Percentiles rank a stretch among this genome's conserved stretches.
These are phyloP conservation scores for Pachysandra terminalis DNA, from an alignment of 164 flowering plant genomes.

Conservation along the genomic window DNA sequence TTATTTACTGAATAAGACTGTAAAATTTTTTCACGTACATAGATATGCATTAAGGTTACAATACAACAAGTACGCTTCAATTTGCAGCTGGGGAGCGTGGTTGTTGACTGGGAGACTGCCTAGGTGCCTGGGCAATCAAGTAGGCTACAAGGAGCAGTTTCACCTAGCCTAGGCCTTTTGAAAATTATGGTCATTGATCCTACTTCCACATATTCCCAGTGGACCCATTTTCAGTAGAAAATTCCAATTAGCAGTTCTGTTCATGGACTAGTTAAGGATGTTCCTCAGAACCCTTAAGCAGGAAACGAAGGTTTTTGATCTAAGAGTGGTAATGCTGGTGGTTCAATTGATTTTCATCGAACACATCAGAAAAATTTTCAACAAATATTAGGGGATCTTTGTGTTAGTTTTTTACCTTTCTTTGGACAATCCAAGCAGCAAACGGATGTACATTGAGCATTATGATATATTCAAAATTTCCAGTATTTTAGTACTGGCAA, in stretches of 20 bases:
- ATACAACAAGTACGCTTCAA: too few relatives aligned
- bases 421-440: conserved; percentile 75
- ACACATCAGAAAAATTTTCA: conserved; percentile 90
- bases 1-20: too few relatives aligned
- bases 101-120: too few relatives aligned
- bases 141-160: too few relatives aligned
- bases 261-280: conserved; percentile 98
- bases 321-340: conserved; percentile 93
- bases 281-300: conserved; percentile 86
- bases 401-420: conserved; percentile 69
- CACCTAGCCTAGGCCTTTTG: too few relatives aligned
- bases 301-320: conserved; percentile 93
- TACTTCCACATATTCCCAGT: conserved; percentile 77
- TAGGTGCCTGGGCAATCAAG: too few relatives aligned
- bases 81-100: too few relatives aligned
- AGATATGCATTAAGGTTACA: too few relatives aligned
- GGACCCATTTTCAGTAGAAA: conserved; percentile 88
- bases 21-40: too few relatives aligned
- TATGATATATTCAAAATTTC: too few relatives aligned
- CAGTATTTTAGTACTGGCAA: too few relatives aligned
- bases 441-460: too few relatives aligned
- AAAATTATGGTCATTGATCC: conserved; percentile 54
- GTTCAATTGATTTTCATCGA: conserved; percentile 87
- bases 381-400: conserved; percentile 62
- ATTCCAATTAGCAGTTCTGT: conserved; percentile 94